phyloP scores from a whole-genome alignment of 2,329 filamentous ascomycete genomes.

The Venturia oleaginea region DNA sequence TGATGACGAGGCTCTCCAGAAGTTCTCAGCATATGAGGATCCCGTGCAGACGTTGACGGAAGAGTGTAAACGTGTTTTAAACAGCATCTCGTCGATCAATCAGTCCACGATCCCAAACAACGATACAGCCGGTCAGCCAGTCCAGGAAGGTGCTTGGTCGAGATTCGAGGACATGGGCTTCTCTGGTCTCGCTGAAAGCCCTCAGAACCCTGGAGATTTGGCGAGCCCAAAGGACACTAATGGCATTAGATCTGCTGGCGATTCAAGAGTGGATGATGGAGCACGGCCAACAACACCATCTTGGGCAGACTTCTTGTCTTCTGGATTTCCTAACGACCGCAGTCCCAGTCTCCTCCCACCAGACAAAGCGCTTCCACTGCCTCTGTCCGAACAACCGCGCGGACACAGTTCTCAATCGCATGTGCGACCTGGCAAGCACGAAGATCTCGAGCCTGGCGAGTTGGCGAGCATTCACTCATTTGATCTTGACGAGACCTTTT shows the following conservation, averaged over 20 bases:
- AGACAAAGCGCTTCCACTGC: conserved; percentile 74
- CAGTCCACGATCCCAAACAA: conserved; percentile 66
- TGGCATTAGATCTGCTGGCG: conserved; percentile 56
- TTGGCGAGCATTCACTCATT: conserved; percentile 82
- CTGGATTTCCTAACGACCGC: conserved; percentile 76
- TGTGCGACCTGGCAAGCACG: conserved; percentile 51
- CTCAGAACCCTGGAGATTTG: conserved; percentile 28
- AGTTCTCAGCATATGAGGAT: conserved; percentile 83
- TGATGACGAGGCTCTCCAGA: conserved; percentile 71
- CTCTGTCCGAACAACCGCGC: conserved; percentile 58
- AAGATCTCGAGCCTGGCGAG: conserved; percentile 77
- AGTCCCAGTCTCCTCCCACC: conserved; percentile 69
- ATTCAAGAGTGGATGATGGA: conserved; percentile 56
- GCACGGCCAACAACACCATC: conserved; percentile 89
- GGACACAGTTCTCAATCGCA: conserved; percentile 85
- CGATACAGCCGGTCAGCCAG: conserved; percentile 47
- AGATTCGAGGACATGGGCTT: conserved; percentile 95
- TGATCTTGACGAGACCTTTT: conserved; percentile 90
- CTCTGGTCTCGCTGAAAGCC: conserved; percentile 62
- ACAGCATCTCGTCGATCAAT: conserved; percentile 79
- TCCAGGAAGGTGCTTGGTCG: conserved; percentile 88
- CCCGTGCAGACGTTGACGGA: conserved; percentile 82
- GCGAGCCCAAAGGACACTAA: conserved; percentile 64
- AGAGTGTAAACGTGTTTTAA: conserved; percentile 84
- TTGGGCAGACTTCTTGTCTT: conserved; percentile 95